Evolutionary conservation across 768 basidiomycete species (phyloP).

Genomic region (Cyclocybe aegerita): DNA sequence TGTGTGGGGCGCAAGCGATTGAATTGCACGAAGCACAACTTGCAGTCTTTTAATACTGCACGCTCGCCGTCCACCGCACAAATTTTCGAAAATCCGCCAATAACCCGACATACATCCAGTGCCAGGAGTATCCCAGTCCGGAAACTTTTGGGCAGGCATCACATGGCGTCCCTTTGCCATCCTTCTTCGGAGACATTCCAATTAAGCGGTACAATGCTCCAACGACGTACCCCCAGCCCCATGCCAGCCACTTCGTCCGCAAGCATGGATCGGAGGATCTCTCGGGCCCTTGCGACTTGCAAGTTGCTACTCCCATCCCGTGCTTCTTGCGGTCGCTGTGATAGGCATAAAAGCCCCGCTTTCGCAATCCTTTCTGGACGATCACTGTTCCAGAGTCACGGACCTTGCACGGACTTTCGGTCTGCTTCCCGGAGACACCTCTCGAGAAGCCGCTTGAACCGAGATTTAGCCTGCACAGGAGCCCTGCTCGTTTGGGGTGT

Average conservation of each 20-base stretch:
- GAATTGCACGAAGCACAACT: not conserved
- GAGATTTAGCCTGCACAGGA: too few species aligned
- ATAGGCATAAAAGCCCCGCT: not conserved
- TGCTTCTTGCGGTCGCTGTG: not conserved
- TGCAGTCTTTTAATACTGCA: not conserved
- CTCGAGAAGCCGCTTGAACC: too few species aligned
- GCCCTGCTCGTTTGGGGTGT: too few species aligned
- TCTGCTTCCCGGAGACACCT: too few species aligned
- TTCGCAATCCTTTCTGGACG: too few species aligned
- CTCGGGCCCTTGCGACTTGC: not conserved
- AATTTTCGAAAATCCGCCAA: conserved; percentile 20
- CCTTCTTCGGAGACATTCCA: not conserved
- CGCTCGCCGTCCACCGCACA: not conserved
- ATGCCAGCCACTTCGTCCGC: not conserved
- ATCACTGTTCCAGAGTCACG: too few species aligned
- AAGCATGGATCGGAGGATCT: not conserved
- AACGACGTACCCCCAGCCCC: not conserved
- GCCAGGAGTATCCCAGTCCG: not conserved
- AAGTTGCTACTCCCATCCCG: not conserved
- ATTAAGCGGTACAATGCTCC: not conserved
- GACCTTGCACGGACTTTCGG: too few species aligned
- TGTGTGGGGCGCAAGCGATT: conserved; percentile 3
- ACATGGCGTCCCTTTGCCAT: not conserved
- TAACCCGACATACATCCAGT: conserved; percentile 30
- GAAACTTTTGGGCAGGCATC: not conserved